Conservation (phyloP, 2,329 filamentous ascomycete genomes). For the Hypoxylon sp. region DNA sequence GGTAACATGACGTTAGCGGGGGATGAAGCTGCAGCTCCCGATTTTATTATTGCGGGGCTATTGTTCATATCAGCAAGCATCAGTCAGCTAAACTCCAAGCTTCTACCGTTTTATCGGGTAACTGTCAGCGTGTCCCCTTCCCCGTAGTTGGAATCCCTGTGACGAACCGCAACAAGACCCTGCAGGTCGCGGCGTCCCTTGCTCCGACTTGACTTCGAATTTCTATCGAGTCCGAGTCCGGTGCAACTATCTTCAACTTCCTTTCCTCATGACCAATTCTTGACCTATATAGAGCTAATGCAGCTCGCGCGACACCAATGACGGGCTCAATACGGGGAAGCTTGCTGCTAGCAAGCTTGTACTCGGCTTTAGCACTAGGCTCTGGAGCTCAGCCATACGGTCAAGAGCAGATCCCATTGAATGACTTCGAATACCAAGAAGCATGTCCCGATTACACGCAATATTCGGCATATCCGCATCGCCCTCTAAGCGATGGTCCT, state of each 20-base stretch:
- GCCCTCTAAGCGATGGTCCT: slow-evolving; percentile 83
- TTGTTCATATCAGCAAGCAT: not conserved
- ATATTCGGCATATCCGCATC: slow-evolving; percentile 70
- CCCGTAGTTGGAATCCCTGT: slow-evolving; percentile 3
- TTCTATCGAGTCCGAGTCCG: slow-evolving; percentile 3
- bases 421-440: slow-evolving; percentile 53
- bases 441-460: slow-evolving; percentile 75
- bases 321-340: slow-evolving; percentile 29
- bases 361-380: slow-evolving; percentile 27
- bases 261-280: slow-evolving; percentile 31
- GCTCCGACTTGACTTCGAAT: slow-evolving; percentile 17
- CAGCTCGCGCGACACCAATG: slow-evolving; percentile 35
- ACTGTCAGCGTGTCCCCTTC: slow-evolving; percentile 31
- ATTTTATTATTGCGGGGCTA: slow-evolving; percentile 22
- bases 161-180: slow-evolving; percentile 23
- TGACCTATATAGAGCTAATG: slow-evolving; percentile 32
- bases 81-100: not conserved
- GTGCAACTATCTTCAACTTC: not conserved
- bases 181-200: slow-evolving; percentile 29
- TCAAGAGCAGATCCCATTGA: slow-evolving; percentile 53
- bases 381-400: slow-evolving; percentile 43
- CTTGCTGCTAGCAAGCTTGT: slow-evolving; percentile 40
- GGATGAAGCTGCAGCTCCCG: slow-evolving; percentile 18
- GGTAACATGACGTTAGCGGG: slow-evolving; percentile 38
- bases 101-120: slow-evolving; percentile 24